These are phyloP conservation scores for Fusarium lyarnte DNA, from an alignment of 2,329 filamentous ascomycete genomes.

Conservation along the genomic window DNA sequence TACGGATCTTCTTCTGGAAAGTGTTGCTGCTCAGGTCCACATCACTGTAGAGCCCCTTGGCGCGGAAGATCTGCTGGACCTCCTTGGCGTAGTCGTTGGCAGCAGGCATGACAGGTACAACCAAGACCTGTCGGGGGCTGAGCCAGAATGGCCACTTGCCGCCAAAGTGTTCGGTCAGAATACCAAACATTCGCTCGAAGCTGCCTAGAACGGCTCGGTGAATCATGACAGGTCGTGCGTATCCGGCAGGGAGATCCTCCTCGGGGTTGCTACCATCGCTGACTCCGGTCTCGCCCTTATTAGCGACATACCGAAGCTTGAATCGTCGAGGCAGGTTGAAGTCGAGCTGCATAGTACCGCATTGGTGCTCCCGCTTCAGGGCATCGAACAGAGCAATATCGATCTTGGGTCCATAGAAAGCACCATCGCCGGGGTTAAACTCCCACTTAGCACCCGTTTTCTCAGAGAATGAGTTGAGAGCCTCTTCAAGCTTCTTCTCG, in stretches of 20 bases:
- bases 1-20: conserved; percentile 90
- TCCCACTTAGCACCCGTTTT: conserved; percentile 77
- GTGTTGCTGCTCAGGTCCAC: conserved; percentile 74
- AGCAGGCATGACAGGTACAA: conserved; percentile 73
- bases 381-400: conserved; percentile 95
- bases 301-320: conserved; percentile 61
- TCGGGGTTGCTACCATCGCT: conserved; percentile 55
- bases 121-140: conserved; percentile 78
- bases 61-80: conserved; percentile 74
- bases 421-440: conserved; percentile 92
- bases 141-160: conserved; percentile 94
- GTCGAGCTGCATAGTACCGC: conserved; percentile 89
- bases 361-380: conserved; percentile 71
- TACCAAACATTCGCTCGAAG: conserved; percentile 74
- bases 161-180: conserved; percentile 84
- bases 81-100: conserved; percentile 82
- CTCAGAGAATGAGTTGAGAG: conserved; percentile 79
- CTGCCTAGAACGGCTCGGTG: conserved; percentile 83
- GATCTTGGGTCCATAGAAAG: conserved; percentile 98
- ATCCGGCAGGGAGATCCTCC: conserved; percentile 69
- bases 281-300: conserved; percentile 55
- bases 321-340: conserved; percentile 73
- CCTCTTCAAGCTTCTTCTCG: conserved; percentile 80
- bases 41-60: conserved; percentile 73
- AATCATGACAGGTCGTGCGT: conserved; percentile 85